Base-by-base conservation (phyloP, 495 filamentous ascomycete genomes). In the Lepraria neglecta region DNA sequence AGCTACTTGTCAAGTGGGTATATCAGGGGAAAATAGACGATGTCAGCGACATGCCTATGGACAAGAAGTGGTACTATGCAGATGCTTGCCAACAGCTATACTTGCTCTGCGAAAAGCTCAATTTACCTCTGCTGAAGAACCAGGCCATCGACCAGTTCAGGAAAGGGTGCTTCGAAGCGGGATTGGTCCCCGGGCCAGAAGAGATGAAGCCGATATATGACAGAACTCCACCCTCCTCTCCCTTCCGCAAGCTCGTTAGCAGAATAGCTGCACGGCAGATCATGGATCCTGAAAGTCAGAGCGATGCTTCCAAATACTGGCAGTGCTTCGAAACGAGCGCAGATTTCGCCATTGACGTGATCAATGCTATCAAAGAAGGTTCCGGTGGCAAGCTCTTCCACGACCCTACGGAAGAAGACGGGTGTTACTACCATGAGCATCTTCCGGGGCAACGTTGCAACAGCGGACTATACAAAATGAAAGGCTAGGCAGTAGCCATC, bases 1-100 rank as follows among this genome's bases (percentile, higher is more conserved):
- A 77, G 58, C 67, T 80, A 46, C 67, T 80, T n/a, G 74, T 80
- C 15, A 79, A 77, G 63, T 80, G 77, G 76, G 67, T 80, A 17
- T 80, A 80, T 53, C 77, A 80, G 62, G 77, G 77, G 24, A 73
- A 69, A 30, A 69, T 80, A 42, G 77, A 79, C 52, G 74, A 78
- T 60, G 73, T 74, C 19, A 69, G 71, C 24, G 64, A 70, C 30
- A 63, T 77, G 64, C 64, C 71, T 7, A 68, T 75, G 30, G 70
- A 77, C 9, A 67, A 70, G 54, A 77, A 78, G 63, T 80, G 77
- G 72, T 72, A 77, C 14, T 75, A 78, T 57, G 77, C 77, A 24
- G 75, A 76, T 42, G 72, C 71, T 44, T 79, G 77, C 57, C 74
- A 79, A 59, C 76, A 77, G 59, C 73, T 80, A n/a, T 77, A 78